phyloP scores from a whole-genome alignment of 2,329 filamentous ascomycete genomes.

The Fusarium concolor region DNA sequence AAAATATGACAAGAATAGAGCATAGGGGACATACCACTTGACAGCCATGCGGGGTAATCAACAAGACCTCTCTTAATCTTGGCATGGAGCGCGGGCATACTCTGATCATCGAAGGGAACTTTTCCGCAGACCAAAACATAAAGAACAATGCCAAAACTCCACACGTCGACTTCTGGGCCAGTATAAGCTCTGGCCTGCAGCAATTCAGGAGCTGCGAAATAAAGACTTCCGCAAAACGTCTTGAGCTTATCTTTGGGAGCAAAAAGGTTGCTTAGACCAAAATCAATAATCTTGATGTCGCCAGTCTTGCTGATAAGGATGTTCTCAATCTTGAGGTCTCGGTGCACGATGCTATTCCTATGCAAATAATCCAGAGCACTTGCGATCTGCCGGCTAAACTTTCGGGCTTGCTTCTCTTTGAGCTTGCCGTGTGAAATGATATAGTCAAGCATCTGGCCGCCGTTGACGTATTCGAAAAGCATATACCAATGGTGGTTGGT shows the following conservation, averaged over 20 bases:
- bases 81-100: slow-evolving; percentile 96
- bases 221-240: slow-evolving; percentile 97
- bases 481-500: slow-evolving; percentile 99
- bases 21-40: slow-evolving; percentile 72
- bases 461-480: slow-evolving; percentile 99
- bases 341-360: slow-evolving; percentile 96
- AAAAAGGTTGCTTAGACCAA: slow-evolving; percentile 96
- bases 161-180: slow-evolving; percentile 95
- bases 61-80: slow-evolving; percentile 99
- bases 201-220: slow-evolving; percentile 96
- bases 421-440: slow-evolving; percentile 98
- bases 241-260: slow-evolving; percentile 86
- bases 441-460: slow-evolving; percentile 99
- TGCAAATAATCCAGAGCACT: slow-evolving; percentile 98
- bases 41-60: slow-evolving; percentile 95
- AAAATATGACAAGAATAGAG: neutral
- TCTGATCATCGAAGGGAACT: slow-evolving; percentile 98
- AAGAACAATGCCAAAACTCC: slow-evolving; percentile 98
- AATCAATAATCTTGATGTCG: slow-evolving; percentile 99
- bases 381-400: slow-evolving; percentile 96
- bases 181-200: slow-evolving; percentile 95
- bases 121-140: slow-evolving; percentile 98
- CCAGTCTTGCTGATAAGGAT: slow-evolving; percentile 99
- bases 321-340: slow-evolving; percentile 98
- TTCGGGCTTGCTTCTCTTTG: slow-evolving; percentile 97